These are phyloP conservation scores for Talaromyces sp. DNA, from an alignment of 2,329 filamentous ascomycete genomes.

Conservation along the genomic window DNA sequence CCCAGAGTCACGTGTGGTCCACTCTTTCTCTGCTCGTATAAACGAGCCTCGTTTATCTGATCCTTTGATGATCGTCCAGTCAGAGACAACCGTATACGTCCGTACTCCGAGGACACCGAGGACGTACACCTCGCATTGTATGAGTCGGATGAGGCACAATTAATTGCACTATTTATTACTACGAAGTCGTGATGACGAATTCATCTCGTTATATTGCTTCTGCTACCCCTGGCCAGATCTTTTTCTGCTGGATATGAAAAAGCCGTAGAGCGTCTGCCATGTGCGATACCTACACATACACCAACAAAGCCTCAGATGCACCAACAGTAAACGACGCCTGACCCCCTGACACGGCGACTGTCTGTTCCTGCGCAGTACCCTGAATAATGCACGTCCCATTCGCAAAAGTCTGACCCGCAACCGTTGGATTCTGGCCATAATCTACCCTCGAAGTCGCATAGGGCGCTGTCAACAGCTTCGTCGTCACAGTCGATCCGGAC, in stretches of 20 bases:
- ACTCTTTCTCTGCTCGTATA: neutral
- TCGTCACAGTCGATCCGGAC: conserved; percentile 34
- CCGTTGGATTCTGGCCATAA: conserved; percentile 43
- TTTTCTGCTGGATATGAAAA: neutral
- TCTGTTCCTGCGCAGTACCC: conserved; percentile 35
- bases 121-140: neutral
- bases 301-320: conserved; percentile 40
- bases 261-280: neutral
- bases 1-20: neutral
- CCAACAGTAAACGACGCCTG: conserved; percentile 46
- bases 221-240: neutral
- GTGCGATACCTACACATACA: neutral
- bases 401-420: conserved; percentile 50
- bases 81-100: neutral
- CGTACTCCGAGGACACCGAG: neutral
- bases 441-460: conserved; percentile 48
- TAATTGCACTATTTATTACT: neutral
- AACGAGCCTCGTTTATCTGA: neutral
- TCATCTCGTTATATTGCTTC: neutral
- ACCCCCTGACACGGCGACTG: conserved; percentile 33
- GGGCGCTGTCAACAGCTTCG: conserved; percentile 49
- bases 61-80: neutral
- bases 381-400: conserved; percentile 48
- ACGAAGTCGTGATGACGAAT: neutral
- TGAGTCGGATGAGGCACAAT: neutral